Evolutionary conservation across 805 yeast genomes (phyloP).

Genomic region (Metahyphopichia silvanorum): DNA sequence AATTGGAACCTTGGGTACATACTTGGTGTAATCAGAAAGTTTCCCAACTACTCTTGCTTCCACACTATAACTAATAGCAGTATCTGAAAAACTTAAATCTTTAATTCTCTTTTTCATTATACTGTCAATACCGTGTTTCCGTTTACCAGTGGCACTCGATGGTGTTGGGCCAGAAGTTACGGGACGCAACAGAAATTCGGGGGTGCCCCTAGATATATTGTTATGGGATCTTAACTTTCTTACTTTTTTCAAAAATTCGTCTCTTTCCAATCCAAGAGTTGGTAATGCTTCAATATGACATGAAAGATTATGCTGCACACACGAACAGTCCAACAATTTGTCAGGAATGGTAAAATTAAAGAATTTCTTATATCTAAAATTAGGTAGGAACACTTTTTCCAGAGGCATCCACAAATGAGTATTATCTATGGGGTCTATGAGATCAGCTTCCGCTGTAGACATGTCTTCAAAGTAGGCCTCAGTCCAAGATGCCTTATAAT

Average conservation of each 20-base stretch:
- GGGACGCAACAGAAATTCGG: constrained; percentile 3
- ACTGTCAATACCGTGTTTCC: constrained; percentile 3
- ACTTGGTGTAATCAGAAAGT: constrained; percentile 14
- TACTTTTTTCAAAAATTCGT: constrained; percentile 18
- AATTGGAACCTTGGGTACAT: constrained; percentile 2
- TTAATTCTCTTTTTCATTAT: constrained; percentile 10
- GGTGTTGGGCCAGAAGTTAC: constrained; percentile 3
- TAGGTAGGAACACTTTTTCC: constrained; percentile 17
- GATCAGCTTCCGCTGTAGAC: constrained; percentile 2
- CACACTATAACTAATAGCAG: constrained; percentile 25
- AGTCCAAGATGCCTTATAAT: constrained; percentile 28
- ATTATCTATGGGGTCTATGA: constrained; percentile 19
- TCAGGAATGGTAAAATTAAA: constrained; percentile 24
- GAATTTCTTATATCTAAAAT: constrained; percentile 22
- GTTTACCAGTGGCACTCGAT: background rate
- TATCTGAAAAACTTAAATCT: constrained; percentile 24
- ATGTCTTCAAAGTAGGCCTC: constrained; percentile 16
- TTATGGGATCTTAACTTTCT: constrained; percentile 9
- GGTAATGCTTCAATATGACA: constrained; percentile 21
- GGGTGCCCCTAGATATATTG: background rate
- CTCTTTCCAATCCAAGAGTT: constrained; percentile 21
- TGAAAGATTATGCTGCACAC: constrained; percentile 22
- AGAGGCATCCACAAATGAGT: constrained; percentile 12
- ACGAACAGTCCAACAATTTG: constrained; percentile 25
- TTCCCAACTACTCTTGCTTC: constrained; percentile 26